A percentile compares a stretch with the other conserved stretches of the same genome.
These are phyloP conservation scores for Myriosclerotinia scirpicola DNA, from an alignment of 2,329 filamentous ascomycete species.

Conservation along the genomic window DNA sequence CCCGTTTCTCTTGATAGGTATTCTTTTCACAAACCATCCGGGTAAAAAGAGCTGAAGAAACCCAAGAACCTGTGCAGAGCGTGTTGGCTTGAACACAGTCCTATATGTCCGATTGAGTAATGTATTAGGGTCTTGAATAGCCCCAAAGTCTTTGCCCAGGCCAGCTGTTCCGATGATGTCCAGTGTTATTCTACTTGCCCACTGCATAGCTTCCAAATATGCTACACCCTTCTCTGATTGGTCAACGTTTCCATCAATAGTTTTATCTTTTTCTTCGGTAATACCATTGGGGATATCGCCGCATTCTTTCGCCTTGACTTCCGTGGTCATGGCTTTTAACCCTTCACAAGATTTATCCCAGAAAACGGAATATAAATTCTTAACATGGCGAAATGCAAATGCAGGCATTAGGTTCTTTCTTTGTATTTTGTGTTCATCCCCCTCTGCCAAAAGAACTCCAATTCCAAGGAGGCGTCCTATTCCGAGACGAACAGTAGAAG, in stretches of 20 bases:
- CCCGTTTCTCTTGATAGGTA: constrained; percentile 73
- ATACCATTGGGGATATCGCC: constrained; percentile 42
- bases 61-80: constrained; percentile 54
- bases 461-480: constrained; percentile 66
- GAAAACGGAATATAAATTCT: constrained; percentile 80
- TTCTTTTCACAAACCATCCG: constrained; percentile 54
- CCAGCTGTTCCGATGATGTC: constrained; percentile 76
- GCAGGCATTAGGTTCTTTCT: constrained; percentile 78
- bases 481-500: constrained; percentile 51
- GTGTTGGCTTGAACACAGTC: constrained; percentile 53
- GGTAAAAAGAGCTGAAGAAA: constrained; percentile 64
- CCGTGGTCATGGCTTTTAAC: constrained; percentile 58
- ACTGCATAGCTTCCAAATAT: constrained; percentile 58
- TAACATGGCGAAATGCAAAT: constrained; percentile 83
- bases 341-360: constrained; percentile 75
- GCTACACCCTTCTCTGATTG: constrained; percentile 38
- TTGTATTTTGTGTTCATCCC: constrained; percentile 84
- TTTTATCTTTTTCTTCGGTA: constrained; percentile 10
- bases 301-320: constrained; percentile 44
- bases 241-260: not conserved
- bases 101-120: constrained; percentile 59
- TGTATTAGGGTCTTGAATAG: constrained; percentile 60
- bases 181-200: constrained; percentile 67
- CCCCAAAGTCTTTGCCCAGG: constrained; percentile 68
- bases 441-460: constrained; percentile 78